Evolutionary conservation across 2,329 filamentous ascomycete genomes (phyloP).

Genomic region (Aspergillus sp.): DNA sequence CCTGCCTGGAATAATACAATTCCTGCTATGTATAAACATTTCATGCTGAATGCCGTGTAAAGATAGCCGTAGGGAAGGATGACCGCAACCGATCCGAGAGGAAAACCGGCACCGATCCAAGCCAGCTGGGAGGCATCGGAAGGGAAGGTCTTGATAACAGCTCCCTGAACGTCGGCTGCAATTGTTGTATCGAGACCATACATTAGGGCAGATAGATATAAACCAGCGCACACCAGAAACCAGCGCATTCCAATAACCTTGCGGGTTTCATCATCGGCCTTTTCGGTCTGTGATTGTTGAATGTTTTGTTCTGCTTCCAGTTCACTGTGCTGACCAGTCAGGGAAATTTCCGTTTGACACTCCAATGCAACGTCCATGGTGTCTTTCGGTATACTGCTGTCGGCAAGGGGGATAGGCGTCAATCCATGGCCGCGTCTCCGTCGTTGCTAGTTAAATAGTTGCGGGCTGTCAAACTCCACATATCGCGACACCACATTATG

Average conservation of each 20-base stretch:
- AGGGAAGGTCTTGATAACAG: slow-evolving; percentile 39
- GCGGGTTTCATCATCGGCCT: neutral
- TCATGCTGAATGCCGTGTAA: slow-evolving; percentile 27
- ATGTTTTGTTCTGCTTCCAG: too few relatives aligned
- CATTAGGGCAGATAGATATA: slow-evolving; percentile 40
- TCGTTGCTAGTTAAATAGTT: too few relatives aligned
- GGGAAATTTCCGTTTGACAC: too few relatives aligned
- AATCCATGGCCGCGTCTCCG: too few relatives aligned
- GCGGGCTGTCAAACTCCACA: too few relatives aligned
- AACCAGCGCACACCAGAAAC: slow-evolving; percentile 21
- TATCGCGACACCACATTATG: too few relatives aligned
- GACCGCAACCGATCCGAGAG: slow-evolving; percentile 43
- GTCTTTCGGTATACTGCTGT: too few relatives aligned
- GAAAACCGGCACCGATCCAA: slow-evolving; percentile 46
- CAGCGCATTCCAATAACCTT: slow-evolving; percentile 13
- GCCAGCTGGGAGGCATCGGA: slow-evolving; percentile 39
- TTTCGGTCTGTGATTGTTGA: neutral
- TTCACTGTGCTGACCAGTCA: too few relatives aligned
- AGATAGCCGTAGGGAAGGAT: slow-evolving; percentile 28
- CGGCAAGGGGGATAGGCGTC: too few relatives aligned
- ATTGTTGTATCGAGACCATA: slow-evolving; percentile 49
- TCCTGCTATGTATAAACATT: neutral
- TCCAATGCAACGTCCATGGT: too few relatives aligned
- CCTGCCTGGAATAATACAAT: neutral
- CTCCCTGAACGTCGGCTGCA: slow-evolving; percentile 48